These are phyloP conservation scores for Aspergillus indologenus DNA, from an alignment of 495 filamentous ascomycete genomes.

Conservation along the genomic window DNA sequence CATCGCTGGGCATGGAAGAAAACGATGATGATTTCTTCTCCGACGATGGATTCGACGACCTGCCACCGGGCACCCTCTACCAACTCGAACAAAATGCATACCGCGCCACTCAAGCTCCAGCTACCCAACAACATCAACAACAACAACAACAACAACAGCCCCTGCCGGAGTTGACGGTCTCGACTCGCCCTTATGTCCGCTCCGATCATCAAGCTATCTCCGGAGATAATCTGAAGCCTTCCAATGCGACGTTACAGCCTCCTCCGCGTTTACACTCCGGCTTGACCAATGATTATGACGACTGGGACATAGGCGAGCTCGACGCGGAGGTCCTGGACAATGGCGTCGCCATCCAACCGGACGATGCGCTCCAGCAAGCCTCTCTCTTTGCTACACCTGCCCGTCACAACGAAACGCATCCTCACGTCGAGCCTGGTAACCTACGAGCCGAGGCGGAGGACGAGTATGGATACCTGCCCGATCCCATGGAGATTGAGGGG, in stretches of 20 bases:
- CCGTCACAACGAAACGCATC: neutral
- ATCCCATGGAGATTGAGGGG: conserved; percentile 20
- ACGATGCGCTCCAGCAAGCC: conserved; percentile 27
- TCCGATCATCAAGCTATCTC: neutral
- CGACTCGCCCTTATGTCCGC: neutral
- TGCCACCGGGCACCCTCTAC: conserved; percentile 50
- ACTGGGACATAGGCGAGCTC: conserved; percentile 54
- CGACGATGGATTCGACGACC: conserved; percentile 59
- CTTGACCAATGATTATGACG: conserved; percentile 51
- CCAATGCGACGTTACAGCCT: conserved; percentile 24
- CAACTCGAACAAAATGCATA: conserved; percentile 56
- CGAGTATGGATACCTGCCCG: neutral
- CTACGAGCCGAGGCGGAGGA: conserved; percentile 6
- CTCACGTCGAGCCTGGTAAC: conserved; percentile 12
- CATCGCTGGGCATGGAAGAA: conserved; percentile 51
- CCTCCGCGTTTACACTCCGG: conserved; percentile 37
- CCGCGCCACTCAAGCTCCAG: conserved; percentile 44
- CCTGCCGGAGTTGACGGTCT: neutral
- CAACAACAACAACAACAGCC: conserved; percentile 10
- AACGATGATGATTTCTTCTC: conserved; percentile 63
- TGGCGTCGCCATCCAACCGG: conserved; percentile 22
- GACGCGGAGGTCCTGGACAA: conserved; percentile 52
- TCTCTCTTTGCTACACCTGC: conserved; percentile 23
- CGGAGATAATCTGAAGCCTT: conserved; percentile 4
- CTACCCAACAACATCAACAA: too few species aligned